Base-by-base conservation (phyloP, 2,329 filamentous ascomycete genomes). In the Beauveria sp. region DNA sequence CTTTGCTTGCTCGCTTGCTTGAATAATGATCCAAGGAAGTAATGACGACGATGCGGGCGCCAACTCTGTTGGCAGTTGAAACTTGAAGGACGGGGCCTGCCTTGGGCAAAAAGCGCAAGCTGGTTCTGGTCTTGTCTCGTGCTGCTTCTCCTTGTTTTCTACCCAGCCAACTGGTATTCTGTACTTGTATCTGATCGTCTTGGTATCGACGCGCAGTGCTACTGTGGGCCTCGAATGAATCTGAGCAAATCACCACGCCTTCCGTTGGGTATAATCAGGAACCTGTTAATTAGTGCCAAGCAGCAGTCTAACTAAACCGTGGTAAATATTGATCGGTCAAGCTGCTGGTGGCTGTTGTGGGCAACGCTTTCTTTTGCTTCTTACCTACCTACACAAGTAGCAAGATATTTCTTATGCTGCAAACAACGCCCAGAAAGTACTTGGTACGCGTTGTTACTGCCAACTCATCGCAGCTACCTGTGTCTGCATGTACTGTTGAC, bases 171-270 rank as follows among this genome's bases (percentile, higher is more conserved):
- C 38, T 54, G 24, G 24, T 45, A 55, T 40, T 43, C 38, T 16
- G 55, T 49, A 58, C 55, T 42, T n/a, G 45, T 49, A 49, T 22
- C n/a, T 59, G 31, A 34, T 51, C 48, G 38, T 60, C 48, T 22
- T 55, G 38, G 52, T 24, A 28, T 43, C 24, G 10, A 24, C 24
- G 18, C 34, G 52, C 52, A 31, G 40, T 45, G 40, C 31, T 50
- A 14, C 50, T 22, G 53, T 45, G 50, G 50, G 50, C 50, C 50
- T 31, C 31, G n/a, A 52, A 4, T 38, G 5, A 52, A 38, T 22
- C 28, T 12, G n/a, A 14, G 31, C n/a, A 22, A 52, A 38, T 40
- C 31, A 38, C 8, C 10, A 16, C 5, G 20, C 5, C 34, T 7
- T 46, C 43, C 20, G 8, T 38, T 38, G 34, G 34, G 34, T 38